Percentiles rank a stretch among this genome's conserved stretches.
Conservation (phyloP, 139 green algal species). For the Desmodesmus armatus region DNA sequence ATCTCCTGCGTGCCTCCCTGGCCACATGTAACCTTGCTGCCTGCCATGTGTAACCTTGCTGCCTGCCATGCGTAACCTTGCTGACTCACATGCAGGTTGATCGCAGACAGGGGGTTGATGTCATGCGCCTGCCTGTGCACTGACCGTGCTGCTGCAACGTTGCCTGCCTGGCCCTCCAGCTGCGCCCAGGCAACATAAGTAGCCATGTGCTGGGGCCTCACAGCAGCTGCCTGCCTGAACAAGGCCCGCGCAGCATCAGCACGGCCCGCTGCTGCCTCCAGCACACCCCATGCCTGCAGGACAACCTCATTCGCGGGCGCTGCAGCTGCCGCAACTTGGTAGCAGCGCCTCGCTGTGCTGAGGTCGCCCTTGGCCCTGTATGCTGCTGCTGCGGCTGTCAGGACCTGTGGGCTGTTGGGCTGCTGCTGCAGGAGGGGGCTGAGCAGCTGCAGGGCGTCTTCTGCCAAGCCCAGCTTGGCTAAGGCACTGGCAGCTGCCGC, state of each 20-base stretch:
- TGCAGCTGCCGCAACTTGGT: constrained; percentile 4
- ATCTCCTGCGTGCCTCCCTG: no score
- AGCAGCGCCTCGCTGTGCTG: constrained; percentile 32
- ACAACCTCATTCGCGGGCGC: constrained; percentile 46
- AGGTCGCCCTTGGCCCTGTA: neutral
- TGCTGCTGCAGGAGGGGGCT: constrained; percentile 22
- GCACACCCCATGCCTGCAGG: constrained; percentile 69
- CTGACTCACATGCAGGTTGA: constrained; percentile 44
- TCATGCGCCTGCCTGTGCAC: constrained; percentile 24
- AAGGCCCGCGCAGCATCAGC: constrained; percentile 47
- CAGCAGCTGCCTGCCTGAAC: constrained; percentile 55
- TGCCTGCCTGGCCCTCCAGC: neutral
- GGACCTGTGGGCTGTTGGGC: constrained; percentile 45
- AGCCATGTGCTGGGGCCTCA: constrained; percentile 46
- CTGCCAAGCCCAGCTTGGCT: constrained; percentile 29
- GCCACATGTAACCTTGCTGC: no score
- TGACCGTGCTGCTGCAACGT: neutral
- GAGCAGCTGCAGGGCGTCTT: constrained; percentile 31
- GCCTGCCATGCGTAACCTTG: neutral
- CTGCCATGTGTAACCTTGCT: no score
- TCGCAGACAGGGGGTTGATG: neutral
- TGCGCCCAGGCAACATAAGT: constrained; percentile 25
- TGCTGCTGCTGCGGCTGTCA: constrained; percentile 33
- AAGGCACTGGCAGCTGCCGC: constrained; percentile 51
- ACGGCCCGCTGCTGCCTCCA: constrained; percentile 61